These are phyloP conservation scores for Aspergillus aculeatus DNA, from an alignment of 2,329 filamentous ascomycete species.

Conservation along the genomic window DNA sequence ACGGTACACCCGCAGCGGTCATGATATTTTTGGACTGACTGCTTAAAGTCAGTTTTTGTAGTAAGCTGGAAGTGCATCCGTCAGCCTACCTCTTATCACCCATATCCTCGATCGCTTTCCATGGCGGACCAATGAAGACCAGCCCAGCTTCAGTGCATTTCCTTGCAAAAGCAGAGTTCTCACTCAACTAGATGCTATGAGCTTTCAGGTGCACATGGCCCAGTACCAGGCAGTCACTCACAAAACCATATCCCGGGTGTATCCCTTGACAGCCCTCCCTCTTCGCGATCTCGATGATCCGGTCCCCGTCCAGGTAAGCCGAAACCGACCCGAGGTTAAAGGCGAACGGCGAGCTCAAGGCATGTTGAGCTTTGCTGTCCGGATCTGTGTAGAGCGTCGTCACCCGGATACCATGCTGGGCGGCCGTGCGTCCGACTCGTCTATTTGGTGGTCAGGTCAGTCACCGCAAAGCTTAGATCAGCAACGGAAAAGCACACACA, in stretches of 20 bases:
- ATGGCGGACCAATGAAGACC: slow-evolving; percentile 89
- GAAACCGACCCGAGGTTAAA: slow-evolving; percentile 79
- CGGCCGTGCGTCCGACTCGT: slow-evolving; percentile 84
- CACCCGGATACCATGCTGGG: slow-evolving; percentile 83
- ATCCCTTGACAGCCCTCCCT: slow-evolving; percentile 83
- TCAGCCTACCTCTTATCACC: slow-evolving; percentile 76
- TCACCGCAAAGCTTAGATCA: background rate
- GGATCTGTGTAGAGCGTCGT: slow-evolving; percentile 95
- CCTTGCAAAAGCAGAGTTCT: slow-evolving; percentile 87
- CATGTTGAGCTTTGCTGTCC: slow-evolving; percentile 84
- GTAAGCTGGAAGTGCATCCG: background rate
- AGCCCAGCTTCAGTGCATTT: slow-evolving; percentile 87
- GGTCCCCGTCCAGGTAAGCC: slow-evolving; percentile 89
- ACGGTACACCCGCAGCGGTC: slow-evolving; percentile 89
- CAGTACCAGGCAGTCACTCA: slow-evolving; percentile 33
- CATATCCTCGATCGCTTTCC: slow-evolving; percentile 75
- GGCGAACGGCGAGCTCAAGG: slow-evolving; percentile 76
- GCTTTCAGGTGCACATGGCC: background rate
- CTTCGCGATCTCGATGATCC: slow-evolving; percentile 86
- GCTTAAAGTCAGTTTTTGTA: background rate
- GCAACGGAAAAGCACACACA: slow-evolving; percentile 46
- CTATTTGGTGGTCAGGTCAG: slow-evolving; percentile 31
- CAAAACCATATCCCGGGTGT: slow-evolving; percentile 92
- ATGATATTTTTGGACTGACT: slow-evolving; percentile 91
- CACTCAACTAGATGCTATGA: slow-evolving; percentile 59